Base-by-base conservation (phyloP, 805 yeast species). In the Peterozyma toletana region DNA sequence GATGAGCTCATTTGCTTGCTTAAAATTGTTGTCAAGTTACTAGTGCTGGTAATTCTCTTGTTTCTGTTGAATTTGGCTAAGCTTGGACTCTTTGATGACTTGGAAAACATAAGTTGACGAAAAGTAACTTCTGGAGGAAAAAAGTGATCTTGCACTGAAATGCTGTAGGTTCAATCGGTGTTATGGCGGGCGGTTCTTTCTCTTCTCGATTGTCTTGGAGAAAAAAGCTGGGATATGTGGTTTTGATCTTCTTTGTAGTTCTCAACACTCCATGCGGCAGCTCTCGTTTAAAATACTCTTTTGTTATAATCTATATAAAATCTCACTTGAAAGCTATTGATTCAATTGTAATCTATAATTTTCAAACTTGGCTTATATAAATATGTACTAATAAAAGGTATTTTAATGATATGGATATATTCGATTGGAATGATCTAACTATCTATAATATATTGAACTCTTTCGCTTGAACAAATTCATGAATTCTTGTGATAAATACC, bases 261-360 rank as follows among this genome's bases (percentile, higher is more conserved):
- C 13, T 31, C 15, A 31, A 14, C 15, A 37, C 65, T 54, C 57
- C 73, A 70, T 60, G 72, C 75, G 75, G 75, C 75, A 70, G 75
- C 75, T 70, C 75, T 65, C 75, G 75, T 70, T 37, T 35, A 13
- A 35, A 39, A 42, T n/a, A n/a, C 38, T 36, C 13, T 29, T 30
- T 14, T 21, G 29, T 30, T 21, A 35, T 30, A 16, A 30, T 14
- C 15, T 30, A 33, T 33, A 18, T 17, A 18, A 18, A 21, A 33
- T n/a, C 31, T 13, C 16, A 5, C 21, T 30, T 29, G 30, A 21
- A 21, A 21, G 7, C 7, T 21, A 21, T 7, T 21, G 27, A 21
- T 21, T 21, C 27, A 21, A 21, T 21, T 21, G 27, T 21, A 21
- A 21, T 21, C 27, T 4, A 21, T 21, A 5, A 21, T 21, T 21